Evolutionary conservation across 331 rosid species (phyloP), one percentile per base, ranked within the genome.

Genomic region (Stylosanthes scabra): DNA sequence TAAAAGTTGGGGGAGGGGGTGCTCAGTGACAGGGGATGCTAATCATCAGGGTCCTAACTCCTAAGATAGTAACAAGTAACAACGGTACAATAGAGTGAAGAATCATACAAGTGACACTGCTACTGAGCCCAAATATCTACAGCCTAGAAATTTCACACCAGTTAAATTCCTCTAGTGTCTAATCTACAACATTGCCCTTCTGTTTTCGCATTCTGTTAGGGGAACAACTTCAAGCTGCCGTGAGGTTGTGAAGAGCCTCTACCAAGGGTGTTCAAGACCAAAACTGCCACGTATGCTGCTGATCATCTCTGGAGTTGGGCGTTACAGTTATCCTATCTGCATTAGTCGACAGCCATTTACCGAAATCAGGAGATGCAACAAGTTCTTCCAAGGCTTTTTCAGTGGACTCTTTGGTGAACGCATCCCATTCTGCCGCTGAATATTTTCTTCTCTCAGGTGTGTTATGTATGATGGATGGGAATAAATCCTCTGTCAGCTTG

Each of bases 371-470:
- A 31, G 98, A 92, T 37, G 88, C 74, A 77, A 77, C 87, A 66
- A 92, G 91, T 77, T 84, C 93, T 75, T 85, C 93, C 85, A 95
- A 77, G 54, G 97, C 97, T 28, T 59, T 82, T 66, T 88, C 86
- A 5, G 97, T 95, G 59, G 87, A 81, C 42, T 86, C 82, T 68
- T 74, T 77, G 13, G 99, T 95, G 81, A 95, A 85, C 1, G 68
- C 83, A 51, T 88, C 89, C 99, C 97, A 95, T 86, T 87, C 97
- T 6, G 76, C 86, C 70, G 83, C 84, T 6, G 93, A 82, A 78
- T 85, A 87, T 75, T 74, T 80, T 74, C 78, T 86, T 76, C 96
- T 78, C 72, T 86, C 88, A 8, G 92, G 91, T 6, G 96, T 90
- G 11, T 72, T 12, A 76, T 91, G 96, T 84, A 91, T 83, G 41